Evolutionary conservation across 169 alveolate genomes (phyloP), one percentile per base, ranked within the genome.

Genomic region (Plasmodium chabaudi): DNA sequence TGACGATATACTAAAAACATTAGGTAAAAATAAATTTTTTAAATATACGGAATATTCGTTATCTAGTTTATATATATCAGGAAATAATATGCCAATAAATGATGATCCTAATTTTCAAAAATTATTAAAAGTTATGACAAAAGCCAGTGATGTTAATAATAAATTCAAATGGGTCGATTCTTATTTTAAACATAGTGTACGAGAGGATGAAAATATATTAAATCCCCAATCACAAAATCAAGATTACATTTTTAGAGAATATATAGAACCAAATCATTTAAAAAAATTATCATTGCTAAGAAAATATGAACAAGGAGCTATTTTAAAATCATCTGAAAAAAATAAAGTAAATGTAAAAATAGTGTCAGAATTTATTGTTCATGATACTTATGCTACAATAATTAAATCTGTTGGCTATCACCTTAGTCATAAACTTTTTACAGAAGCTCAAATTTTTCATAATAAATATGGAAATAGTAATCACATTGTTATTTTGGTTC

Each of bases 401-500:
- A 69, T 84, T 46, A 64, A 55, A 60, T 57, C 86, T n/a, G 19
- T 70, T 44, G 73, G 51, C 9, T 84, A 57, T 49, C 19, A 84
- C 44, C 59, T 68, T 39, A 84, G 64, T 56, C 84, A 84, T 46
- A 84, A 60, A 71, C 27, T 68, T 25, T 84, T 25, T 69, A 47
- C 73, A n/a, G 9, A 84, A 70, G 91, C 91, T 4, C 92, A 87
- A 51, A 87, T 90, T 5, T 93, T 93, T 64, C 92, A 77, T 64
- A 88, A 67, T 68, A 89, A 92, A 82, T 89, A 89, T 84, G 96
- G 96, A 44, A 91, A 88, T 77, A 74, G 90, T 61, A 63, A 69
- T 49, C 94, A 93, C 34, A 74, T 87, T n/a, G 87, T 89, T 57
- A 49, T 93, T 10, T 75, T 93, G n/a, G 93, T 93, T 19, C 44